phyloP scores from a whole-genome alignment of 768 basidiomycete species.

The Termitomyces sp. region DNA sequence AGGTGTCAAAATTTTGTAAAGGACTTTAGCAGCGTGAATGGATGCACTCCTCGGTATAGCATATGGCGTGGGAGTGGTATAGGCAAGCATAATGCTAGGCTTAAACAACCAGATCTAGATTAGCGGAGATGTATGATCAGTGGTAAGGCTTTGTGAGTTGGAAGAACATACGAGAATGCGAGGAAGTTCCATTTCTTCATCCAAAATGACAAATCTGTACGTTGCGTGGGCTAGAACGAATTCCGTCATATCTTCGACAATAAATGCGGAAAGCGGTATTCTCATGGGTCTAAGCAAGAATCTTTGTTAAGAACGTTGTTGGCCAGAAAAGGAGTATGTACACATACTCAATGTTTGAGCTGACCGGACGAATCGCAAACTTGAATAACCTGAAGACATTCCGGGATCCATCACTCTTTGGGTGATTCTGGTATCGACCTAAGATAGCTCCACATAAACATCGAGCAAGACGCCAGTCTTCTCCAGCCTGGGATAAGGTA shows the following conservation, averaged over 20 bases:
- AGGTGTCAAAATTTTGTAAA: conserved; percentile 78
- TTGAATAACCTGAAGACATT: conserved; percentile 74
- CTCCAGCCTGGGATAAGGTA: conserved; percentile 40
- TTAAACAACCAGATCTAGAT: conserved; percentile 94
- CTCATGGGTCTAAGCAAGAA: conserved; percentile 32
- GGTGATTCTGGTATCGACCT: conserved; percentile 63
- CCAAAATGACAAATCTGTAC: conserved; percentile 85
- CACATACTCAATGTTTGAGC: conserved; percentile 61
- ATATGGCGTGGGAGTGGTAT: conserved; percentile 52
- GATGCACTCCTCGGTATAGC: conserved; percentile 59
- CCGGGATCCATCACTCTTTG: conserved; percentile 24
- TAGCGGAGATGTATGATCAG: background rate
- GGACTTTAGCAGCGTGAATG: conserved; percentile 74
- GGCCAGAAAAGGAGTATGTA: background rate
- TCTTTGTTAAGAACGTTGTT: conserved; percentile 1
- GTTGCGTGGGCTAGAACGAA: conserved; percentile 90
- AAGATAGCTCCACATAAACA: conserved; percentile 85
- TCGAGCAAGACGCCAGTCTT: conserved; percentile 61
- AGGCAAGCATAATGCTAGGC: conserved; percentile 78
- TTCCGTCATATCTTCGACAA: conserved; percentile 89
- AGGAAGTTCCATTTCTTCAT: conserved; percentile 82
- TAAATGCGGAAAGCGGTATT: conserved; percentile 79
- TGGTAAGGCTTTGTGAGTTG: background rate
- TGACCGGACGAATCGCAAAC: conserved; percentile 75
- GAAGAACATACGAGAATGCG: conserved; percentile 64